Base-by-base conservation (phyloP, 140 eudicot species). In the Cichorium intybus region DNA sequence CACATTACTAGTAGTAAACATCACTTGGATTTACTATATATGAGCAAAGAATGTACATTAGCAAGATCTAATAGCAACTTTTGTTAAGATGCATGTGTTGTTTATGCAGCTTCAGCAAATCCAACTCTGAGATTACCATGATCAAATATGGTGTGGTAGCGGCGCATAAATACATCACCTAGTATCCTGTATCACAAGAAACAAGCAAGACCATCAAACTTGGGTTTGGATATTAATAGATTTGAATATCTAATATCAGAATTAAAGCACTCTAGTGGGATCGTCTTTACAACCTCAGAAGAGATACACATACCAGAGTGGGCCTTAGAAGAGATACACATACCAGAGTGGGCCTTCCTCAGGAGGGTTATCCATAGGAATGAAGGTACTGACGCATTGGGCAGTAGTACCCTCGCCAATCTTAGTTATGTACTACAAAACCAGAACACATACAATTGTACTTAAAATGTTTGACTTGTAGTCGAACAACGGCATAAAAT, bases 91-190 rank as follows among this genome's bases (percentile, higher is more conserved):
- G n/a, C n/a, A n/a, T n/a, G 2, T 43, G 5, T 43, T 26, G 11
- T 34, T 72, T 73, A 89, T n/a, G 89, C 83, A 1, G 95, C 85
- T 54, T 83, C 82, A 6, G 95, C 92, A 58, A 89, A 89, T 57
- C 97, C 95, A 33, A 89, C 81, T 56, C 84, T 76, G 7, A 64
- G 45, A 2, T 84, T 84, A 24, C 92, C 89, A 65, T 60, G 71
- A 53, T 86, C 97, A 28, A 86, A 90, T 33, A 81, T 76, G 0
- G 97, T 86, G 66, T 90, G 97, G 74, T 90, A 89, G 49, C 84
- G 86, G 50, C 97, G 95, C 97, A 89, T 89, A 60, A 89, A 89
- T 21, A 84, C 69, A 60, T 90, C 97, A 24, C 95, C 97, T 82
- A 90, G 41, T 49, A 90, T 90, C 95, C 97, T 90, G 84, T 75